Conservation (phyloP, 176 grass and related monocot species). For the Bolboschoenus planiculmis region DNA sequence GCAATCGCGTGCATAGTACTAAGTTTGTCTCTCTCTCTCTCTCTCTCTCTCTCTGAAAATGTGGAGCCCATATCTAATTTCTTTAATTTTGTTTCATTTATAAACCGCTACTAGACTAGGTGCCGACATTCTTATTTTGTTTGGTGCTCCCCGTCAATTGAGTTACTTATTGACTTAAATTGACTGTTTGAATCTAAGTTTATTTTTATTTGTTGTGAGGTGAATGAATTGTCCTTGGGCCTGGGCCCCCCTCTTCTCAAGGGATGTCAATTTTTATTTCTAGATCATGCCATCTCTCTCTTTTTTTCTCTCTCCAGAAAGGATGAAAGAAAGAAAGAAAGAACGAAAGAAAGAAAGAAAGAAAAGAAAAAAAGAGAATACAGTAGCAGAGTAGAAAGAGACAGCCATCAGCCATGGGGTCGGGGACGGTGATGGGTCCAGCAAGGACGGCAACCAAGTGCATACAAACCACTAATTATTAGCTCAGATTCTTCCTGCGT, state of each 20-base stretch:
- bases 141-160: too few species aligned
- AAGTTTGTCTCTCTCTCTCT: not conserved
- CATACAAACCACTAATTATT: conserved; percentile 14
- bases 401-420: too few species aligned
- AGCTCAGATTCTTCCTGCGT: conserved; percentile 16
- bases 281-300: not conserved
- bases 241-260: not conserved
- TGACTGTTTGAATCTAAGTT: too few species aligned
- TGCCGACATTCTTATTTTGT: conserved; percentile 2
- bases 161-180: not conserved
- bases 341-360: not conserved
- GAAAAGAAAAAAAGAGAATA: not conserved
- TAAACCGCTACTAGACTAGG: not conserved
- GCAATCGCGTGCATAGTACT: not conserved
- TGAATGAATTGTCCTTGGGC: too few species aligned
- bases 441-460: not conserved
- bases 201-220: too few species aligned
- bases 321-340: not conserved
- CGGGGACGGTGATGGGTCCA: conserved; percentile 1
- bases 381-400: not conserved
- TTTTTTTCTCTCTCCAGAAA: not conserved
- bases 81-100: not conserved
- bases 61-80: not conserved
- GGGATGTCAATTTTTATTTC: conserved; percentile 3
- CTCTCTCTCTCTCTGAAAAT: not conserved